Percentiles rank a stretch among this genome's conserved stretches.
phyloP scores from a whole-genome alignment of 2,329 filamentous ascomycete genomes.

The Pseudocercospora vitis region DNA sequence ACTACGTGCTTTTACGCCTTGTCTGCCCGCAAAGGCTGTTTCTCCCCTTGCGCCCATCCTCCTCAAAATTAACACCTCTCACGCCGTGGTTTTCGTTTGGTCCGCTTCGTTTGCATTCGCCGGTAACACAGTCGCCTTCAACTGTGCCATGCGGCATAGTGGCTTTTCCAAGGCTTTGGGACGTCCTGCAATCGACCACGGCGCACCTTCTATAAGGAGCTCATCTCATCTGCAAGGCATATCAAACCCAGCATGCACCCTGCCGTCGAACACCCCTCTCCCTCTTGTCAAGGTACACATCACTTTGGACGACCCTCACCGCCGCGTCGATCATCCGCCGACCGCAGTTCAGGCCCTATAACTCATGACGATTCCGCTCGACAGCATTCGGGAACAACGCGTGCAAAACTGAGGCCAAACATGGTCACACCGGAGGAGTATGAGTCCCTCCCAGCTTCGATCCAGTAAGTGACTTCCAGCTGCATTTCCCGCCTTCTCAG shows the following conservation, averaged over 20 bases:
- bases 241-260: constrained; percentile 5
- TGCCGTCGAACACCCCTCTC: constrained; percentile 4
- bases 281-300: constrained; percentile 3
- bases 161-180: background rate
- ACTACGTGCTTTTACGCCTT: background rate
- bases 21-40: background rate
- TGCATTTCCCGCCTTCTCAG: background rate
- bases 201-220: constrained; percentile 4
- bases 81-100: background rate
- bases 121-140: background rate
- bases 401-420: constrained; percentile 16
- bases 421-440: constrained; percentile 42
- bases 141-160: constrained; percentile 3
- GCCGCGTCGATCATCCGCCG: background rate
- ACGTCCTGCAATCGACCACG: constrained; percentile 1
- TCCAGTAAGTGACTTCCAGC: constrained; percentile 42
- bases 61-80: background rate
- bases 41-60: background rate
- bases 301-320: constrained; percentile 7
- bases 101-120: constrained; percentile 1
- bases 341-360: background rate
- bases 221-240: constrained; percentile 8
- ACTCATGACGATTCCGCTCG: background rate
- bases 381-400: constrained; percentile 6
- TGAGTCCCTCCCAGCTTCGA: constrained; percentile 43